Evolutionary conservation across 75 land plant species (phyloP).

Genomic region (Cupressus sempervirens): DNA sequence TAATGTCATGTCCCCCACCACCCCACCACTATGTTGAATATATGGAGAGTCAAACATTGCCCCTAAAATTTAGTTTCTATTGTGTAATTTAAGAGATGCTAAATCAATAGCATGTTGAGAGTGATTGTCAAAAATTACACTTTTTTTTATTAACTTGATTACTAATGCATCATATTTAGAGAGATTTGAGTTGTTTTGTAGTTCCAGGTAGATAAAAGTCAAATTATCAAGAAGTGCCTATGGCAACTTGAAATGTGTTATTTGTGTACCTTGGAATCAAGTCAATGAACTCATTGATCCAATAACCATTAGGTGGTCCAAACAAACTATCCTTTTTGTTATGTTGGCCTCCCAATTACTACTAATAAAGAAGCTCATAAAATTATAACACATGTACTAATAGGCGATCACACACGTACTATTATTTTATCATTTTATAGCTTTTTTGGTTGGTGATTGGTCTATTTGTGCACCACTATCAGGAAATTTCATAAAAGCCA

Average conservation of each 20-base stretch:
- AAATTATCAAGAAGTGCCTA: slow-evolving; percentile 2
- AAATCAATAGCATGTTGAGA: not conserved
- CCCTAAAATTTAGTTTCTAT: no score
- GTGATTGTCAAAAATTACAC: not conserved
- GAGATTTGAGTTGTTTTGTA: not conserved
- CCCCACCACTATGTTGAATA: slow-evolving; percentile 14
- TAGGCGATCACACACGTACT: no score
- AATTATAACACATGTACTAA: no score
- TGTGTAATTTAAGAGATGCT: not conserved
- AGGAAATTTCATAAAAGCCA: no score
- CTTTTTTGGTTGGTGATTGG: no score
- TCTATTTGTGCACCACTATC: no score
- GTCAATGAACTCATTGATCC: slow-evolving; percentile 9
- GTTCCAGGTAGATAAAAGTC: not conserved
- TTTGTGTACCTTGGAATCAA: not conserved
- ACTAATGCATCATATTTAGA: not conserved
- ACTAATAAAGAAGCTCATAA: no score
- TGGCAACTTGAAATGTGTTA: slow-evolving; percentile 17
- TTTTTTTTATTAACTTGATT: not conserved
- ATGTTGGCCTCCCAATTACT: no score
- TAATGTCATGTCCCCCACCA: slow-evolving; percentile 17
- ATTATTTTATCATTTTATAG: no score
- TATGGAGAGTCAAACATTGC: not conserved
- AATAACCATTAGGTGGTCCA: no score
- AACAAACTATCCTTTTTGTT: no score